These are phyloP conservation scores for Galeopsis tetrahit DNA, from an alignment of 257 asterid genomes.

Conservation along the genomic window DNA sequence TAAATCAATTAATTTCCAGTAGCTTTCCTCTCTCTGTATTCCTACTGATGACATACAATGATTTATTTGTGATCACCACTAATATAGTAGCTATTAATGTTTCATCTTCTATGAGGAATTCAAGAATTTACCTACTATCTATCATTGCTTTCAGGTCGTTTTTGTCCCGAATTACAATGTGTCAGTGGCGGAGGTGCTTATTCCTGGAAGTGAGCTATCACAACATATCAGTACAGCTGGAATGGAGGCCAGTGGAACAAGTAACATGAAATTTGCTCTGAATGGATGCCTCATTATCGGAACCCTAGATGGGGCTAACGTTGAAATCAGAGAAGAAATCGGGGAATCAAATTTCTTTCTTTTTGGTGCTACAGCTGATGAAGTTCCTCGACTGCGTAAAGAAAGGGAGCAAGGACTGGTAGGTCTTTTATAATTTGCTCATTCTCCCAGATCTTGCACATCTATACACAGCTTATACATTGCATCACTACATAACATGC, in stretches of 20 bases:
- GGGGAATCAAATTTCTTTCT: slow-evolving; percentile 92
- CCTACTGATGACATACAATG: slow-evolving; percentile 11
- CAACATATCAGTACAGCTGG: slow-evolving; percentile 99
- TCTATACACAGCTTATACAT: slow-evolving; percentile 1
- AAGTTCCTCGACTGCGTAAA: slow-evolving; percentile 83
- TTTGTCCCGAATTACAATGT: slow-evolving; percentile 98
- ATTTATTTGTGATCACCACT: slow-evolving; percentile 18
- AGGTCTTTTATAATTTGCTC: slow-evolving; percentile 18
- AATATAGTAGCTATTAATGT: neutral
- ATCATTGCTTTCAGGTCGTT: slow-evolving; percentile 62
- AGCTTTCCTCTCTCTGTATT: slow-evolving; percentile 11
- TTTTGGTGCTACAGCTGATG: slow-evolving; percentile 94
- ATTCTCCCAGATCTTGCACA: slow-evolving; percentile 11
- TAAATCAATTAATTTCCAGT: neutral
- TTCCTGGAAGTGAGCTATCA: slow-evolving; percentile 97
- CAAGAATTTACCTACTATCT: neutral
- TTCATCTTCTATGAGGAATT: neutral
- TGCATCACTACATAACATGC: slow-evolving; percentile 9
- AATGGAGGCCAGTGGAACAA: slow-evolving; percentile 99
- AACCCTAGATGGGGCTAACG: slow-evolving; percentile 98
- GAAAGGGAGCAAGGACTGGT: slow-evolving; percentile 95
- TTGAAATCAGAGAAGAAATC: slow-evolving; percentile 96
- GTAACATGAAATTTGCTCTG: slow-evolving; percentile 98
- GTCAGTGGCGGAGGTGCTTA: slow-evolving; percentile 97
- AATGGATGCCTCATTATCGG: slow-evolving; percentile 98